Evolutionary conservation across 495 filamentous ascomycete species (phyloP).

Genomic region (Xylaria castorea): DNA sequence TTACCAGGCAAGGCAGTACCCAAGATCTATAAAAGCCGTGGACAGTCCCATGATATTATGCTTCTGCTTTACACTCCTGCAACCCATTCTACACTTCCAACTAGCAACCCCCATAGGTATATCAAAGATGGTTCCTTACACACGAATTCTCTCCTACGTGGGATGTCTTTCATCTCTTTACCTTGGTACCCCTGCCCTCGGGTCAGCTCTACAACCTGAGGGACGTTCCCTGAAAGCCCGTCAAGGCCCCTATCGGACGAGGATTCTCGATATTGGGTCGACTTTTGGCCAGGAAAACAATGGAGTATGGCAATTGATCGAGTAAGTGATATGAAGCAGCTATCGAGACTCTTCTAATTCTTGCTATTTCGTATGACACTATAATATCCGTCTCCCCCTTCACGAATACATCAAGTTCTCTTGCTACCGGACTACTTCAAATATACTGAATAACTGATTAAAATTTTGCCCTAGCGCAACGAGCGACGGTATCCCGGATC

Average conservation of each 20-base stretch:
- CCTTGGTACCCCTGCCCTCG: not conserved
- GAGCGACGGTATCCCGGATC: not conserved
- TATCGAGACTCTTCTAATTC: not conserved
- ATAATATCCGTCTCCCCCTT: not conserved
- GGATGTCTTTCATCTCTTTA: slow-evolving; percentile 18
- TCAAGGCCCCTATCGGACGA: not conserved
- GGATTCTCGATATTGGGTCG: slow-evolving; percentile 15
- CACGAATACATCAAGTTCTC: not conserved
- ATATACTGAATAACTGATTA: not conserved
- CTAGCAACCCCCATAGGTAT: not conserved
- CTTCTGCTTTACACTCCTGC: not conserved
- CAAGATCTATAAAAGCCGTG: slow-evolving; percentile 8
- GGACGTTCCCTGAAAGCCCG: slow-evolving; percentile 3
- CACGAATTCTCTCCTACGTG: not conserved
- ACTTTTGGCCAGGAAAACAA: slow-evolving; percentile 19
- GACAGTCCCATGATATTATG: not conserved
- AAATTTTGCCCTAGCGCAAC: slow-evolving; percentile 4
- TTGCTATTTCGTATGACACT: not conserved
- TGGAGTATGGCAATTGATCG: slow-evolving; percentile 24
- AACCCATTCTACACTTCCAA: not conserved
- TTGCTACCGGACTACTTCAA: not conserved
- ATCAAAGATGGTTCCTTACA: not conserved
- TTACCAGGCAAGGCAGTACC: not conserved
- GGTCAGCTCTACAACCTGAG: slow-evolving; percentile 1
- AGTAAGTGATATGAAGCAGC: slow-evolving; percentile 4